A percentile compares a stretch with the other conserved stretches of the same genome.
phyloP scores from a whole-genome alignment of 78 protist species.

The slime mould (Dictyostelium discoideum) region DNA sequence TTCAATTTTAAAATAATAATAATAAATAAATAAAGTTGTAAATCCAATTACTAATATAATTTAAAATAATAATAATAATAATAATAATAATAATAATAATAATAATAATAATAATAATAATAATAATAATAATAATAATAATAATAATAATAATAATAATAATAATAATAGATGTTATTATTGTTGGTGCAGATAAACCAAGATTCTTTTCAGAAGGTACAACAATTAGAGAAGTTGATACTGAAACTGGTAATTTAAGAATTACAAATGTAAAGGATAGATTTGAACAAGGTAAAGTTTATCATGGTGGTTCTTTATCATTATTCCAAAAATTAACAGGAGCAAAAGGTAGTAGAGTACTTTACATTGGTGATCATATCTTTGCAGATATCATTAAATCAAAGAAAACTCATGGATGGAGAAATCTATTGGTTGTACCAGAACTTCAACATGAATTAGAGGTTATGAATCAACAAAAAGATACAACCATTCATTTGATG shows the following conservation, averaged over 20 bases:
- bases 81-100: too few relatives aligned
- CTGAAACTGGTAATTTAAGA: constrained; percentile 69
- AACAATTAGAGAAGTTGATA: constrained; percentile 84
- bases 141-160: too few relatives aligned
- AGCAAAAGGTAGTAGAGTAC: constrained; percentile 75
- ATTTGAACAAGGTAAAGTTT: constrained; percentile 75
- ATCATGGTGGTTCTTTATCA: constrained; percentile 84
- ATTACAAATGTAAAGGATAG: constrained; percentile 72
- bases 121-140: background rate
- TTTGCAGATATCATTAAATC: constrained; percentile 87
- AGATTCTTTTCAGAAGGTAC: constrained; percentile 86
- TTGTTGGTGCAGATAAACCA: constrained; percentile 87
- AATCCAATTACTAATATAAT: background rate
- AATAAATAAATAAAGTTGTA: too few relatives aligned
- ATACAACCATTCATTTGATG: constrained; percentile 62
- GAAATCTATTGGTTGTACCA: constrained; percentile 84
- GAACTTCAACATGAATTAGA: constrained; percentile 77
- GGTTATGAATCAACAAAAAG: constrained; percentile 30
- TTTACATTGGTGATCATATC: constrained; percentile 87
- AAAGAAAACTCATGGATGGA: constrained; percentile 85
- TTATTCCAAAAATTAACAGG: constrained; percentile 80
- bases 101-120: background rate
- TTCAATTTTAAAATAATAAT: background rate
- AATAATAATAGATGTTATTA: constrained; percentile 29
- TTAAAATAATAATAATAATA: too few relatives aligned